Evolutionary conservation across 75 land plant species (phyloP), one percentile per base, ranked within the genome.

Genomic region (Selaginella tamariscina): DNA sequence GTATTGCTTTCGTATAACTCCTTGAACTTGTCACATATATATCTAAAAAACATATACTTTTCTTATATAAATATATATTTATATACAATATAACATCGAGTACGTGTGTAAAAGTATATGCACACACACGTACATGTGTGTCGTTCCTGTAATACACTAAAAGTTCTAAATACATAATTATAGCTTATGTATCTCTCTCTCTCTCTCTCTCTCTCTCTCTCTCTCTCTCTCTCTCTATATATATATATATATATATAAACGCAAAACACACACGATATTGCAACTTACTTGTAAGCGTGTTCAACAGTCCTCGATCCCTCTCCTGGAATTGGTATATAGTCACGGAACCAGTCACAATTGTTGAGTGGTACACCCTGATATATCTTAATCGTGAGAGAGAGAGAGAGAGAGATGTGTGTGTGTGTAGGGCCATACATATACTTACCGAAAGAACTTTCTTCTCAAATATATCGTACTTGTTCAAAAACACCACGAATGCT

Each of bases 391-490:
- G 30, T 55, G 26, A 32, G 13, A 55, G 15, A n/a, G 31, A n/a
- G n/a, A n/a, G n/a, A n/a, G n/a, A n/a, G n/a, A n/a, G n/a, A n/a
- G n/a, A n/a, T n/a, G n/a, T n/a, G 27, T 26, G 22, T n/a, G n/a
- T n/a, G n/a, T n/a, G n/a, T n/a, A n/a, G n/a, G n/a, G n/a, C 22
- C 24, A 26, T 22, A 68, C 2, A 68, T 23, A 59, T 54, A 26
- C 84, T 73, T 68, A 88, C 96, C 66, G 82, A 80, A 15, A 66
- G 75, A 65, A 83, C 84, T 60, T 91, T 91, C 75, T 86, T 80
- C 71, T 88, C 86, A 78, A 91, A 91, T 27, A 91, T 74, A 65
- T 91, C 97, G 71, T 85, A 91, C 72, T 91, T 91, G 78, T 91
- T 91, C 2, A 91, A 73, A 55, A 91, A 88, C 31, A 91, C 78